Evolutionary conservation across 352 stramenopile species (phyloP).

Genomic region (Phytophthora cactorum): DNA sequence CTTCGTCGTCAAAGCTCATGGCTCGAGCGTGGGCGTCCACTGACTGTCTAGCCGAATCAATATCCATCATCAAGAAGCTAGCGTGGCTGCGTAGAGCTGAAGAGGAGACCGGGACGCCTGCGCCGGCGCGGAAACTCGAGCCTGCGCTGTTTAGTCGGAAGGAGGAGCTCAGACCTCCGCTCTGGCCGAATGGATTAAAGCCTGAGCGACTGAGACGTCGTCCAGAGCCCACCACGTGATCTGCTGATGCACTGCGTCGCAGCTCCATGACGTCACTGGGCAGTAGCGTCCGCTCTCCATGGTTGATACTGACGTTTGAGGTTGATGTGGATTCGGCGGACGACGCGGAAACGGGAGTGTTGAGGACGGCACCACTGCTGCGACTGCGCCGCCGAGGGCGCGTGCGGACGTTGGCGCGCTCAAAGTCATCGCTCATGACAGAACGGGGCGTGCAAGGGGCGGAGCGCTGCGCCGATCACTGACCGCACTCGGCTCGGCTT

Average conservation of each 20-base stretch:
- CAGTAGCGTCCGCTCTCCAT: conserved; percentile 28
- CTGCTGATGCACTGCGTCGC: conserved; percentile 43
- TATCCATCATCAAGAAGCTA: conserved; percentile 63
- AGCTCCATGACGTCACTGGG: conserved; percentile 48
- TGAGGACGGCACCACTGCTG: conserved; percentile 92
- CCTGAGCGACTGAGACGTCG: conserved; percentile 41
- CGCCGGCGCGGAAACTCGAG: conserved; percentile 31
- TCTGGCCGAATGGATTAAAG: conserved; percentile 35
- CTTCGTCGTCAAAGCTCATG: conserved; percentile 33
- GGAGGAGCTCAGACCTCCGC: conserved; percentile 26
- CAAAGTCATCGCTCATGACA: conserved; percentile 35
- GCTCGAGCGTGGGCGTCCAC: conserved; percentile 29
- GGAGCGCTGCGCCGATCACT: not conserved
- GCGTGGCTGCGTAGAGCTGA: conserved; percentile 43
- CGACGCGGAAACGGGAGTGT: conserved; percentile 54
- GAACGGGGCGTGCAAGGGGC: conserved; percentile 5
- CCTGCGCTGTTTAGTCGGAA: conserved; percentile 35
- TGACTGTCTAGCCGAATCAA: conserved; percentile 49
- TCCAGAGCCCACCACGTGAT: conserved; percentile 28
- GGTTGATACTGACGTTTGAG: conserved; percentile 3
- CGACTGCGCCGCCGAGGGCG: conserved; percentile 49
- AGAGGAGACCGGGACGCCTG: conserved; percentile 35
- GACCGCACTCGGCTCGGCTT: not conserved
- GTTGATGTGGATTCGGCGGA: conserved; percentile 9
- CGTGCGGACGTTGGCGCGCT: conserved; percentile 20